A percentile compares a stretch with the other conserved stretches of the same genome.
phyloP scores from a whole-genome alignment of 306 rosid species.

The Quercus engelmannii region DNA sequence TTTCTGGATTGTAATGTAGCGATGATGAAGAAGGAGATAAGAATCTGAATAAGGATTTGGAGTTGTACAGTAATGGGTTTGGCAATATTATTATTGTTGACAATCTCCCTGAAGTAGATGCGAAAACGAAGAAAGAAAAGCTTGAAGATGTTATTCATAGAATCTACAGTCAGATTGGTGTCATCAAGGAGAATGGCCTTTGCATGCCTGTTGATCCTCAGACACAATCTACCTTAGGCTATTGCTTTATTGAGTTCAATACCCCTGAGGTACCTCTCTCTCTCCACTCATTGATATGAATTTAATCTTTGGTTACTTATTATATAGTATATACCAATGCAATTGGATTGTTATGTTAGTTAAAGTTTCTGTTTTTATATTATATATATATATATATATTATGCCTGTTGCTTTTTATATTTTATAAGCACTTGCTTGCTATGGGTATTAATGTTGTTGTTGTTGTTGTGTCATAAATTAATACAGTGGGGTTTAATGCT shows the following conservation, averaged over 20 bases:
- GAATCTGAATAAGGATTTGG: conserved; percentile 14
- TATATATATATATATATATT: background rate
- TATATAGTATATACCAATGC: background rate
- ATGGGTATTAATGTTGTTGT: no score
- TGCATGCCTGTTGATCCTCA: conserved; percentile 69
- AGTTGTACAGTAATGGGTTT: conserved; percentile 57
- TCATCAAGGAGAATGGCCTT: conserved; percentile 61
- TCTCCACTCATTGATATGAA: background rate
- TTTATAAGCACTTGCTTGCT: background rate
- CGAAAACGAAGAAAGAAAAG: conserved; percentile 52
- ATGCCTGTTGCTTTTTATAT: background rate
- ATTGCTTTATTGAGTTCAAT: conserved; percentile 73
- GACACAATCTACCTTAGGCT: conserved; percentile 51
- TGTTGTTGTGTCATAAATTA: background rate
- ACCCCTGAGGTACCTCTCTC: conserved; percentile 55
- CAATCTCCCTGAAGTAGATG: conserved; percentile 67
- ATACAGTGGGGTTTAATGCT: background rate
- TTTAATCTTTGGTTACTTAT: background rate
- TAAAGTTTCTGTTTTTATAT: background rate
- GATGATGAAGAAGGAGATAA: conserved; percentile 74
- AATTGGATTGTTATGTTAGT: background rate
- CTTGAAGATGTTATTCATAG: conserved; percentile 67
- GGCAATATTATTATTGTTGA: conserved; percentile 68
- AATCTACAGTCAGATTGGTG: conserved; percentile 74
- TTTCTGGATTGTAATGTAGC: conserved; percentile 16